These are phyloP conservation scores for Psilocybe cubensis DNA, from an alignment of 768 basidiomycete species.

Conservation along the genomic window DNA sequence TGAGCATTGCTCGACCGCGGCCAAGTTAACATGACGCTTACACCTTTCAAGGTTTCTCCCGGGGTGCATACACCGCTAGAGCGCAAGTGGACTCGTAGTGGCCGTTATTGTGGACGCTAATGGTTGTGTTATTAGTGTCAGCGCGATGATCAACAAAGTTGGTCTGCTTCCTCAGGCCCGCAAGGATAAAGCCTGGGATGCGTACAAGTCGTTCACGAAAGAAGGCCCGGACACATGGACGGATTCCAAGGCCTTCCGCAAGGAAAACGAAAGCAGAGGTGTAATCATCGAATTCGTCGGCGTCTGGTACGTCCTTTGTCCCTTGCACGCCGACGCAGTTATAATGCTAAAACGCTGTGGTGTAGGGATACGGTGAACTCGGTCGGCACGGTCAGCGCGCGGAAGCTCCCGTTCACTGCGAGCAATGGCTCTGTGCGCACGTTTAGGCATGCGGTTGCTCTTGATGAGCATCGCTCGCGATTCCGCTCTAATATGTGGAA, in stretches of 20 bases:
- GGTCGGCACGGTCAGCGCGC: conserved; percentile 45
- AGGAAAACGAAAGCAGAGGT: conserved; percentile 42
- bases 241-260: conserved; percentile 40
- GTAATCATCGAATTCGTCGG: conserved; percentile 55
- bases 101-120: too few relatives aligned
- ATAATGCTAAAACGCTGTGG: not conserved
- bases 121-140: conserved; percentile 6
- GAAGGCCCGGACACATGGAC: conserved; percentile 20
- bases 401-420: conserved; percentile 48
- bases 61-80: conserved; percentile 24
- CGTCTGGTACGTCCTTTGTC: conserved; percentile 40
- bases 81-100: conserved; percentile 9
- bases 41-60: conserved; percentile 23
- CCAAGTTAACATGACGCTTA: too few relatives aligned
- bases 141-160: conserved; percentile 22
- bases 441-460: conserved; percentile 57
- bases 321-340: not conserved
- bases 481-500: conserved; percentile 51
- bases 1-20: not conserved
- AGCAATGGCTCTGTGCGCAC: conserved; percentile 47
- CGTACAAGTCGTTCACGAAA: conserved; percentile 14
- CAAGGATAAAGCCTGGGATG: conserved; percentile 14
- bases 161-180: conserved; percentile 20
- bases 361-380: conserved; percentile 60
- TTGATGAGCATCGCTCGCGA: conserved; percentile 57